Conservation (phyloP, 2,329 filamentous ascomycete genomes). For the Colletotrichum musae region DNA sequence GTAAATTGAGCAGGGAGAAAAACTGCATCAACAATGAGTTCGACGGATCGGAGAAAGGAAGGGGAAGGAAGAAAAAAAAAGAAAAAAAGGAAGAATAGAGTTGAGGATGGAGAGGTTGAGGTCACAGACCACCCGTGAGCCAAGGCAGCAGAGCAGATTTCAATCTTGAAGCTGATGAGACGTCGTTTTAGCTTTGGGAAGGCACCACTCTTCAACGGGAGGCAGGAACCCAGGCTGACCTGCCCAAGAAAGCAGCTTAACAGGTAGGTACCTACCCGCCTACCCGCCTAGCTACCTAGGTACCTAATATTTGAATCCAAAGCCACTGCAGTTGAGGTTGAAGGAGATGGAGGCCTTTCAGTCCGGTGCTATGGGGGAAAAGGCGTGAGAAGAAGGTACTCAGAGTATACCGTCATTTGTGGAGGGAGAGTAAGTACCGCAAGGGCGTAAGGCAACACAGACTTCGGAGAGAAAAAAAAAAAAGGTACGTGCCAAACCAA, state of each 20-base stretch:
- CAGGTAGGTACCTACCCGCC: background rate
- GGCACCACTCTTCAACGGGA: background rate
- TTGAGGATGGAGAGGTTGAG: constrained; percentile 6
- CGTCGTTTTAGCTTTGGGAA: background rate
- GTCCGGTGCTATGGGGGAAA: too few relatives aligned
- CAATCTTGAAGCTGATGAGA: constrained; percentile 1
- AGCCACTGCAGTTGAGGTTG: too few relatives aligned
- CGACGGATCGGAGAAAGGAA: too few relatives aligned
- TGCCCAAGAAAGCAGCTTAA: background rate
- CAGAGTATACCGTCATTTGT: too few relatives aligned
- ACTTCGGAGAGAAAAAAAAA: background rate
- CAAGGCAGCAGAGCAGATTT: constrained; percentile 2
- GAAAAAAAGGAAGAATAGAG: constrained; percentile 1
- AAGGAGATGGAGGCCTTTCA: too few relatives aligned
- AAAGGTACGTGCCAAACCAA: constrained; percentile 3
- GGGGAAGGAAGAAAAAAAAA: background rate
- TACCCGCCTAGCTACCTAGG: background rate
- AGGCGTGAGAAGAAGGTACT: too few relatives aligned
- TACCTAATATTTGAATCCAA: background rate
- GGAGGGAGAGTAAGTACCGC: background rate
- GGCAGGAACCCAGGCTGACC: background rate
- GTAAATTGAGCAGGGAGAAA: constrained; percentile 1
- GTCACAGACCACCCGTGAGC: constrained; percentile 17
- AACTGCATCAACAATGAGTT: constrained; percentile 8
- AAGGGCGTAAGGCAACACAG: background rate